Conservation (phyloP, 768 basidiomycete genomes). For the Auriscalpium orientale region DNA sequence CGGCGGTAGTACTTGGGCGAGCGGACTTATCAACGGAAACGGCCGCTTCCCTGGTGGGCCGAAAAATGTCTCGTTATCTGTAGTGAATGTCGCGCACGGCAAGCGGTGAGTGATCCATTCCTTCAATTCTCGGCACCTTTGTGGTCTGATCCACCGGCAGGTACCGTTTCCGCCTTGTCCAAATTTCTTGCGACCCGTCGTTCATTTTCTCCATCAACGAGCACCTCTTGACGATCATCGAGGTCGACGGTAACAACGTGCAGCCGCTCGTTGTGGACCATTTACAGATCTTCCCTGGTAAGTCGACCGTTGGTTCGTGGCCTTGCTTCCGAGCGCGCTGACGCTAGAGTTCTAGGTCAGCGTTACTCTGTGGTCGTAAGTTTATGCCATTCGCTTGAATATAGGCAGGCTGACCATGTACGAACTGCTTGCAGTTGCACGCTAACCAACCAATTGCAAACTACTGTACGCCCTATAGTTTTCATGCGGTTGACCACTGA, state of each 20-base stretch:
- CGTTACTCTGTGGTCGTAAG: constrained; percentile 23
- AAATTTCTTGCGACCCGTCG: constrained; percentile 24
- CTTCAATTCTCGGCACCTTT: no score
- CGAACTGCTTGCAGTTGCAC: constrained; percentile 18
- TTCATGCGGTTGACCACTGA: neutral
- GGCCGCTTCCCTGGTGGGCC: constrained; percentile 31
- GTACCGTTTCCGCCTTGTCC: constrained; percentile 16
- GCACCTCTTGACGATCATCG: constrained; percentile 35
- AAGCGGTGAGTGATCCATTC: constrained; percentile 3
- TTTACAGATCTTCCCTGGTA: constrained; percentile 35
- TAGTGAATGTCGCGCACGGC: constrained; percentile 10
- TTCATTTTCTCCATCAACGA: constrained; percentile 33
- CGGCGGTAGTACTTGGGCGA: constrained; percentile 18
- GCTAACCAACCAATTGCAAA: constrained; percentile 36
- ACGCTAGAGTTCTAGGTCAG: constrained; percentile 6
- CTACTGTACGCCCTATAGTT: constrained; percentile 30
- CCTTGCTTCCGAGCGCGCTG: no score
- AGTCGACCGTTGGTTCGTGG: constrained; percentile 2
- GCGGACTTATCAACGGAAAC: constrained; percentile 40
- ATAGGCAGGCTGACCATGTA: neutral
- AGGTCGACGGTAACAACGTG: constrained; percentile 29
- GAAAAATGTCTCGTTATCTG: neutral
- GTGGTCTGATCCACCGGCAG: neutral
- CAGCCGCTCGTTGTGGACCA: constrained; percentile 30
- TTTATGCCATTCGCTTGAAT: neutral